Evolutionary conservation across 805 yeast genomes (phyloP).

Genomic region (Nakazawaea anatomiae): DNA sequence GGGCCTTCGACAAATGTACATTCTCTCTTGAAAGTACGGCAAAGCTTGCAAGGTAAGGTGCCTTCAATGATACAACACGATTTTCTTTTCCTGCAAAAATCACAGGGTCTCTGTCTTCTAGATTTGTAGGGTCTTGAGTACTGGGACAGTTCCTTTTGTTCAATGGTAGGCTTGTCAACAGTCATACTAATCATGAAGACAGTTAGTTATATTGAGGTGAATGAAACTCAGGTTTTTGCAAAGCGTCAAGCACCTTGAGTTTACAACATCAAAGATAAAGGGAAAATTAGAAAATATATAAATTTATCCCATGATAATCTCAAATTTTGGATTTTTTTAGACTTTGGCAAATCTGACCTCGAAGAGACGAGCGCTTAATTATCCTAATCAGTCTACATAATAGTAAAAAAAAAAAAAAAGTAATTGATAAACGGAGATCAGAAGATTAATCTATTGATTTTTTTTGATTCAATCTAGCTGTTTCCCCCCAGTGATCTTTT

Average conservation of each 20-base stretch:
- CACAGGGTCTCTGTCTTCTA: constrained; percentile 29
- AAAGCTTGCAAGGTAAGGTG: constrained; percentile 26
- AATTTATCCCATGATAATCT: background rate
- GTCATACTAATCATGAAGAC: background rate
- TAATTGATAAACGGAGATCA: background rate
- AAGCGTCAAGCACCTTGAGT: no score
- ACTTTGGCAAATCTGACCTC: background rate
- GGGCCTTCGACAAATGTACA: constrained; percentile 30
- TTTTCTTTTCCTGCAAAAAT: constrained; percentile 28
- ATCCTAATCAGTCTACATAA: background rate
- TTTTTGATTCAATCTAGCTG: background rate
- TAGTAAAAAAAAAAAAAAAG: background rate
- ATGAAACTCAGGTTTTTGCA: no score
- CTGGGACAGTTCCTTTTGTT: background rate
- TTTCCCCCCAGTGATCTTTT: no score
- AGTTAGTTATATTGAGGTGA: no score
- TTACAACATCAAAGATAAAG: no score
- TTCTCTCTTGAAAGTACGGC: constrained; percentile 23
- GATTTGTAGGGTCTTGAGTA: constrained; percentile 26
- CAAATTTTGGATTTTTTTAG: background rate
- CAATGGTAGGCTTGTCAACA: background rate
- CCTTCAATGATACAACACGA: constrained; percentile 29
- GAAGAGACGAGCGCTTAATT: constrained; percentile 3
- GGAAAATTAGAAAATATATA: no score
- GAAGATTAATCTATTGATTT: background rate